phyloP scores from a whole-genome alignment of 2,329 filamentous ascomycete species.

The Epichloe gansuensis region DNA sequence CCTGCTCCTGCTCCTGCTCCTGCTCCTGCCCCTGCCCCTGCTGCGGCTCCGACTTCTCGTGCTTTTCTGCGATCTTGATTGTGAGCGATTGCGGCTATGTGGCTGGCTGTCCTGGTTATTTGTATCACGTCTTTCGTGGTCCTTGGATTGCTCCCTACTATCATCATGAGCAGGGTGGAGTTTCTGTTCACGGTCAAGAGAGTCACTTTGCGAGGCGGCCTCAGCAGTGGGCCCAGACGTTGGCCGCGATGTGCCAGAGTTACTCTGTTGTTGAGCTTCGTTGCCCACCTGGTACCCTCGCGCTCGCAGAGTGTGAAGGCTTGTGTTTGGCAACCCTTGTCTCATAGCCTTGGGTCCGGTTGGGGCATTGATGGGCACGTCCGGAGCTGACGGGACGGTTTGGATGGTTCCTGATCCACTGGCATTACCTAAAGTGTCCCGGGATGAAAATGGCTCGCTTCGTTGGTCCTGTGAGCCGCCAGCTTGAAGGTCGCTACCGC shows the following conservation, averaged over 20 bases:
- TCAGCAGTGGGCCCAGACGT: slow-evolving; percentile 4
- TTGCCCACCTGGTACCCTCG: slow-evolving; percentile 35
- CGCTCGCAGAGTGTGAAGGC: slow-evolving; percentile 51
- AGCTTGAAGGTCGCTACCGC: slow-evolving; percentile 7
- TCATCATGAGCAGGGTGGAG: slow-evolving; percentile 15
- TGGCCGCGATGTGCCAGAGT: slow-evolving; percentile 5
- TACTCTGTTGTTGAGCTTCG: slow-evolving; percentile 22
- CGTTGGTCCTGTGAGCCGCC: slow-evolving; percentile 11
- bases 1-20: slow-evolving; percentile 14
- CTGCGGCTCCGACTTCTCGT: slow-evolving; percentile 16
- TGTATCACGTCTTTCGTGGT: slow-evolving; percentile 14
- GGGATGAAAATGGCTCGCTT: slow-evolving; percentile 11
- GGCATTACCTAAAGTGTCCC: slow-evolving; percentile 20
- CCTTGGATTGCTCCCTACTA: slow-evolving; percentile 21
- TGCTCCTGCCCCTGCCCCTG: slow-evolving; percentile 14
- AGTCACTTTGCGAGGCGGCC: slow-evolving; percentile 33
- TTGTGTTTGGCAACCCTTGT: slow-evolving; percentile 73
- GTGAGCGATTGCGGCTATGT: slow-evolving; percentile 14
- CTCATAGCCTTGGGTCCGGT: slow-evolving; percentile 93
- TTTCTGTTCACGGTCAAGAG: slow-evolving; percentile 25
- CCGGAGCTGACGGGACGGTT: slow-evolving; percentile 22
- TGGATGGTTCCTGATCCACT: slow-evolving; percentile 17
- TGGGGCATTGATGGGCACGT: slow-evolving; percentile 58
- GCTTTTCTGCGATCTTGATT: slow-evolving; percentile 22
- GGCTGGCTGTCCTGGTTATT: slow-evolving; percentile 11